phyloP scores from a whole-genome alignment of 768 basidiomycete genomes.

The Suillus occidentalis region DNA sequence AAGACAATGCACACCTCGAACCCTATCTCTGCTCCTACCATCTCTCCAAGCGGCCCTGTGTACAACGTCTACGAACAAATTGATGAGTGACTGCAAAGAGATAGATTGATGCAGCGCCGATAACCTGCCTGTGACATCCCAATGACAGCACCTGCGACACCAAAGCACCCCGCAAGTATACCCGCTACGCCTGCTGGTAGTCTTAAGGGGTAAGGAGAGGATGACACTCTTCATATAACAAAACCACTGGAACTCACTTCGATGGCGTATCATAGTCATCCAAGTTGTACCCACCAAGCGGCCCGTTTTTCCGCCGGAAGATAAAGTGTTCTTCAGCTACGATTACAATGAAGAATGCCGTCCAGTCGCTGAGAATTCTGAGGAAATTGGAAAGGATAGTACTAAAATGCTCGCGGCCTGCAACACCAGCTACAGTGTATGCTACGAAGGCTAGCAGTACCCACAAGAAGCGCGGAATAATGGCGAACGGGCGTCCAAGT shows the following conservation, averaged over 20 bases:
- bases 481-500: slow-evolving; percentile 42
- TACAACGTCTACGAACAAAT: slow-evolving; percentile 40
- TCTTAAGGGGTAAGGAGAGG: slow-evolving; percentile 17
- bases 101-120: neutral
- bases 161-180: slow-evolving; percentile 45
- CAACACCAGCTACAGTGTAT: slow-evolving; percentile 42
- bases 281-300: slow-evolving; percentile 51
- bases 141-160: slow-evolving; percentile 48
- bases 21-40: slow-evolving; percentile 53
- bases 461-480: slow-evolving; percentile 48
- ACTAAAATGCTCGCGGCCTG: slow-evolving; percentile 45
- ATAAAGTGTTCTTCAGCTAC: slow-evolving; percentile 47
- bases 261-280: slow-evolving; percentile 45
- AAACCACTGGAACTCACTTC: slow-evolving; percentile 24
- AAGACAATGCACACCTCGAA: slow-evolving; percentile 42
- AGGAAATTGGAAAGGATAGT: slow-evolving; percentile 44
- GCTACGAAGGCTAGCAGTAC: slow-evolving; percentile 38
- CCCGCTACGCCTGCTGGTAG: slow-evolving; percentile 52
- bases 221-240: neutral
- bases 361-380: slow-evolving; percentile 46
- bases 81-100: neutral
- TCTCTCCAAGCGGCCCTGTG: slow-evolving; percentile 46
- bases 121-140: slow-evolving; percentile 48
- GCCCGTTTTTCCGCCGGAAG: slow-evolving; percentile 41
- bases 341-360: slow-evolving; percentile 46